Base-by-base conservation (phyloP, 2,329 filamentous ascomycete species). In the Penicillium concentricum region DNA sequence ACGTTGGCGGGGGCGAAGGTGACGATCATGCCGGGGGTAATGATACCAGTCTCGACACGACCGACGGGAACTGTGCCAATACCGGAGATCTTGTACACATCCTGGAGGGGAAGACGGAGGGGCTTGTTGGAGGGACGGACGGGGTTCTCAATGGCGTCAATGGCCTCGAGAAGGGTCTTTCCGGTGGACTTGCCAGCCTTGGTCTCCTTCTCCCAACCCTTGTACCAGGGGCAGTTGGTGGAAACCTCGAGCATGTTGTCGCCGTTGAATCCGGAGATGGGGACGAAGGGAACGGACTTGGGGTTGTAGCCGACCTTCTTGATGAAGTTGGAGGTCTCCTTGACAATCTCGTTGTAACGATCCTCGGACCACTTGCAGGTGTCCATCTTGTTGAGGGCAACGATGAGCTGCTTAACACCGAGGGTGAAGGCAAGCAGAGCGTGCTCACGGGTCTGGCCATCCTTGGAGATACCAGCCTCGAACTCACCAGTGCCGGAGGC, bases 401-500 rank as follows among this genome's bases (percentile, higher is more conserved):
- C 93, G 78, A 99, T 97, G 85, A 99, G 91, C 88, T 99, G 93
- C 87, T 91, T 93, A 77, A 99, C 94, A 94, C 94, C 94, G 65
- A 99, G 91, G 81, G 94, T 97, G 91, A 94, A 97, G 81, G 94
- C 93, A 78, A 99, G 92, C 76, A 99, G 91, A 83, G 94, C 94
- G 91, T 99, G 94, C 92, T 99, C 94, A 91, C 94, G 94, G 74
- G 94, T 99, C 91, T 99, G 94, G 82, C 94, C 94, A 91, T 97
- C 94, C 91, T 99, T 99, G 89, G 94, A 97, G 90, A 99, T 99
- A 97, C 94, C 94, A 89, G 94, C 94, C 89, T 99, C 94, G 89
- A 99, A 99, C 88, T 99, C 94, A 97, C 94, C 94, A 91, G 92
- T 96, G 87, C 94, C 94, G 77, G 94, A 92, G 75, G 93, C 94